Evolutionary conservation across 768 basidiomycete genomes (phyloP), one percentile per base, ranked within the genome.

Genomic region (Termitomyces titanicus): DNA sequence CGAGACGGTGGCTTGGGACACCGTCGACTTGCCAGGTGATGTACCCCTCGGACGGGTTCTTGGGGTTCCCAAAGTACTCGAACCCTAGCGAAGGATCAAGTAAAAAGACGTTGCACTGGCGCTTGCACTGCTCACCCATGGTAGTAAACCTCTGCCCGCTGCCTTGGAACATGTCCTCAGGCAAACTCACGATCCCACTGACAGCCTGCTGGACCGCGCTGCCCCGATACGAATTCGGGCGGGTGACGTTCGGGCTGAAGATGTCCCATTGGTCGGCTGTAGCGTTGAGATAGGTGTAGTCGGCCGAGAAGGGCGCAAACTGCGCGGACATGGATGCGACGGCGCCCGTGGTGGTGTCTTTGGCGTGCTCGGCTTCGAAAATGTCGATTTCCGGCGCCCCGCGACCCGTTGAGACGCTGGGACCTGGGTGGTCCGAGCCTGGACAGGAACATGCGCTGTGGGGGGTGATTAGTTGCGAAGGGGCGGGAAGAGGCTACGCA

Each of bases 361-460:
- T 86, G 73, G 85, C 81, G 63, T 76, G 78, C 65, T 89, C 85
- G 0, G 85, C 87, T 69, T 94, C 90, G 56, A 92, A 76, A 55
- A 92, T 76, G 67, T 93, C 91, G 64, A 94, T 91, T 69, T 94
- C 89, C 3, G 90, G 90, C 0, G 88, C 83, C 4, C 85, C 85
- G 46, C 91, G 84, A 11, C 91, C 90, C 63, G 15, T 90, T 68
- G 56, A 63, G 44, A 64, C 55, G 17, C 59, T 44, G 0, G 92
- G 92, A 1, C 92, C 92, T 0, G 91, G 92, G 66, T 94, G 92
- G 57, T 91, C 88, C 47, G 83, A 80, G 13, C 76, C 79, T 0
- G 85, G 74, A 64, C 91, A 94, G 1, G 90, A 89, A 65, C 90
- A 93, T 0, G 90, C 79, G 6, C 85, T 86, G 60, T 1, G 37